A percentile compares a stretch with the other conserved stretches of the same genome.
phyloP scores from a whole-genome alignment of 164 flowering plant genomes.

The Dillenia suffruticosa region DNA sequence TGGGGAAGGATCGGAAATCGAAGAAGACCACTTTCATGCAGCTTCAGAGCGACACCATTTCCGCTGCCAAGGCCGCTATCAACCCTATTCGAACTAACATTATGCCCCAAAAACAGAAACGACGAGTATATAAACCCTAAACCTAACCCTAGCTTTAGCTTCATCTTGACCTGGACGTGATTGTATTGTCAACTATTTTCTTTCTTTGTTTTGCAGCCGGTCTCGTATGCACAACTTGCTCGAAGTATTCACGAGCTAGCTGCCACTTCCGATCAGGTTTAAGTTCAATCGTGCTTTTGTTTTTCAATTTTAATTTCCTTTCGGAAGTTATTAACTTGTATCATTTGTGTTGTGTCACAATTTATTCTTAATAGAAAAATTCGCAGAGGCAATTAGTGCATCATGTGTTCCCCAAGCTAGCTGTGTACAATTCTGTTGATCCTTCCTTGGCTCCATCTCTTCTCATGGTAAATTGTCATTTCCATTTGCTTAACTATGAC shows the following conservation, averaged over 20 bases:
- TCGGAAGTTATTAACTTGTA: neutral
- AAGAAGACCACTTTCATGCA: slow-evolving; percentile 68
- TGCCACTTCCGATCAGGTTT: slow-evolving; percentile 91
- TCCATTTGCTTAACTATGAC: neutral
- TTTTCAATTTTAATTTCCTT: neutral
- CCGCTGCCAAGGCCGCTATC: slow-evolving; percentile 83
- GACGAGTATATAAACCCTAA: slow-evolving; percentile 30
- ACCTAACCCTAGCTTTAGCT: neutral
- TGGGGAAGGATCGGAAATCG: slow-evolving; percentile 50
- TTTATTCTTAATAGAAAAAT: slow-evolving; percentile 55
- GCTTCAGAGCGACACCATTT: slow-evolving; percentile 92
- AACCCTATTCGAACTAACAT: slow-evolving; percentile 67
- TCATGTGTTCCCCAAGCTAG: slow-evolving; percentile 97
- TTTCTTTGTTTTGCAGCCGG: slow-evolving; percentile 49
- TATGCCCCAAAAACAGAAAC: slow-evolving; percentile 71
- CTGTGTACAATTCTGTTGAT: slow-evolving; percentile 97
- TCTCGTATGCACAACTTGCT: slow-evolving; percentile 92
- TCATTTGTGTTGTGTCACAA: slow-evolving; percentile 3
- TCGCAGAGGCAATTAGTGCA: slow-evolving; percentile 86
- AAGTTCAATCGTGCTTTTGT: neutral
- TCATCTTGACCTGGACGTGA: neutral
- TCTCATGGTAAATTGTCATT: slow-evolving; percentile 64
- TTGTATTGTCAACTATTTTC: neutral
- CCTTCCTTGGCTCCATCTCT: slow-evolving; percentile 99
- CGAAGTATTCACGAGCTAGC: slow-evolving; percentile 98